Percentiles rank a stretch among this genome's conserved stretches.
Evolutionary conservation across 495 filamentous ascomycete genomes (phyloP).

Genomic region (Thermochaetoides thermophila): DNA sequence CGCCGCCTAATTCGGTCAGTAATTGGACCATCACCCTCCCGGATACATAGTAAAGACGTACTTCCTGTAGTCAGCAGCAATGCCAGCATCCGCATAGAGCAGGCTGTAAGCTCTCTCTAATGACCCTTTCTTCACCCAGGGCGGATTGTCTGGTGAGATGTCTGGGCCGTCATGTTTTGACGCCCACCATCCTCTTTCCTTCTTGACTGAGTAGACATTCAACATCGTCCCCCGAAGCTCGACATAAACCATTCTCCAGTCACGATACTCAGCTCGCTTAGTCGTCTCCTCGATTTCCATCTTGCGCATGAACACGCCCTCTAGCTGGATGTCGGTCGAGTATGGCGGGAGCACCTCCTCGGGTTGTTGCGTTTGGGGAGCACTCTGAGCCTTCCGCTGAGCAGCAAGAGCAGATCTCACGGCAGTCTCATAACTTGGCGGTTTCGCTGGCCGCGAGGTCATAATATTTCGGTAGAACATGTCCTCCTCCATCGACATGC

Average conservation of each 20-base stretch:
- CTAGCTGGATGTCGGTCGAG: constrained; percentile 36
- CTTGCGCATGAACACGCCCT: constrained; percentile 40
- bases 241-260: constrained; percentile 42
- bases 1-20: constrained; percentile 25
- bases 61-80: constrained; percentile 49
- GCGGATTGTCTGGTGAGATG: constrained; percentile 26
- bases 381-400: constrained; percentile 19
- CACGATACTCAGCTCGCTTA: constrained; percentile 33
- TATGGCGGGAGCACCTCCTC: constrained; percentile 37
- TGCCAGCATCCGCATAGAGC: constrained; percentile 49
- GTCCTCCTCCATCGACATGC: constrained; percentile 28
- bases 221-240: constrained; percentile 46
- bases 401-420: constrained; percentile 17
- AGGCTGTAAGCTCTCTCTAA: constrained; percentile 44
- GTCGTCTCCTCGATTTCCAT: constrained; percentile 44
- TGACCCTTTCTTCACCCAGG: constrained; percentile 26
- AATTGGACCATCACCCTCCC: not conserved
- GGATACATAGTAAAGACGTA: constrained; percentile 12
- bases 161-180: constrained; percentile 15
- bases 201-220: constrained; percentile 39
- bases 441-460: constrained; percentile 20
- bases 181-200: constrained; percentile 24
- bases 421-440: constrained; percentile 24
- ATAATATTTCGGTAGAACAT: constrained; percentile 23
- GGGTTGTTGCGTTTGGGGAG: not conserved